Base-by-base conservation (phyloP, 176 grass and related monocot species). In the Aegilops tauschii region DNA sequence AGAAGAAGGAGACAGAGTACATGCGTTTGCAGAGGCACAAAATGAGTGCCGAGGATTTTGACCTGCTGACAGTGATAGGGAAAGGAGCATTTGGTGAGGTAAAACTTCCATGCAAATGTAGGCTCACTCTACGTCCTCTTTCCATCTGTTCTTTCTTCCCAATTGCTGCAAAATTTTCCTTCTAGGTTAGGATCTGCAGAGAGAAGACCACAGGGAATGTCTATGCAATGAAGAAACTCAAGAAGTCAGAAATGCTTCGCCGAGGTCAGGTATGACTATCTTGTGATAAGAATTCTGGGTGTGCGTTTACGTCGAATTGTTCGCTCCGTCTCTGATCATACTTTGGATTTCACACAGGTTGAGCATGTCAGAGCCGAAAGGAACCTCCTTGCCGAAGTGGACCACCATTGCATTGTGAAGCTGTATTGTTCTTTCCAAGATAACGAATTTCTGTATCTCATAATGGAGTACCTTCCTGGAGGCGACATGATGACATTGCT, bases 41-140 rank as follows among this genome's bases (percentile, higher is more conserved):
- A 90, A 99, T 96, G 97, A 95, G 97, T 47, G 97, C 84, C 6
- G 97, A 96, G 25, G 94, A 99, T 90, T 99, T 99, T 76, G 94
- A 99, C 69, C 81, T 99, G 56, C 79, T 99, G 28, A 93, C 97
- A 78, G 94, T 96, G 93, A 96, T 99, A 83, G 97, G 97, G 49
- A 99, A 99, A 80, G 97, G 97, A 69, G 97, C 94, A 84, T 99
- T 99, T 91, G 97, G 97, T 67, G 97, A 99, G 94, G 97, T 99
- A 94, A 86, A 84, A 13, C 35, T 21, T 86, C 21, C 76, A 32
- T 76, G 56, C 86, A 65, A 80, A 88, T n/a, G 21, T 27, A 40
- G 14, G 50, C 8, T 27, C 12, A 21, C 9, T 81, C 5, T 63
- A 18, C 59, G 37, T 66, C 34, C 25, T 65, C 23, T 54, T 65